Evolutionary conservation across 805 yeast species (phyloP).

Genomic region (Metschnikowia lochheadii): DNA sequence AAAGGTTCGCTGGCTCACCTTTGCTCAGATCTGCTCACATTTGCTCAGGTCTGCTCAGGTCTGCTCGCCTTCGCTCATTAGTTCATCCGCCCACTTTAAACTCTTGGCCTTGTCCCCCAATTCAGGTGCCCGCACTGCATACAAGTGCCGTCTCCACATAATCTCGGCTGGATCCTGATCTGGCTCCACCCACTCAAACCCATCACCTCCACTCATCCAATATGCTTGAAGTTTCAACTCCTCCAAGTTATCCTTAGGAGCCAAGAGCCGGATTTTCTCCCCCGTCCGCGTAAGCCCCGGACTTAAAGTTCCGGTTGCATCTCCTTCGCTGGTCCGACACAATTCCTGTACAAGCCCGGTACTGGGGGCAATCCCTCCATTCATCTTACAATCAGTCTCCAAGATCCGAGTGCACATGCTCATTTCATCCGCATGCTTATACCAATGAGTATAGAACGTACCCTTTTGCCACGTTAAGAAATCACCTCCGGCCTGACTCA

Average conservation of each 20-base stretch:
- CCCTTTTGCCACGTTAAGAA: conserved; percentile 61
- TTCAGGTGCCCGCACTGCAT: conserved; percentile 17
- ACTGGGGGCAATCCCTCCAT: conserved; percentile 33
- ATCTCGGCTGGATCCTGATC: conserved; percentile 38
- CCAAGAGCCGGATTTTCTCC: conserved; percentile 35
- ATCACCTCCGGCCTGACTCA: conserved; percentile 47
- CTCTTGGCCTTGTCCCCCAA: conserved; percentile 14
- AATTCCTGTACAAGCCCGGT: conserved; percentile 35
- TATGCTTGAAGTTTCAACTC: conserved; percentile 73
- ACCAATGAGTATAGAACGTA: conserved; percentile 61
- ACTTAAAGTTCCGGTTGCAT: conserved; percentile 23
- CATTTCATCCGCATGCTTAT: conserved; percentile 62
- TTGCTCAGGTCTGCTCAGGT: too few species aligned
- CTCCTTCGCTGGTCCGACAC: conserved; percentile 29
- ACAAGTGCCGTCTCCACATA: conserved; percentile 34
- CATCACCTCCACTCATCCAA: conserved; percentile 64
- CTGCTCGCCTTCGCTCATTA: conserved; percentile 9
- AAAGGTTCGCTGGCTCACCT: too few species aligned
- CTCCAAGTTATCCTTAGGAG: conserved; percentile 44
- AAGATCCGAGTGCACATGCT: conserved; percentile 60
- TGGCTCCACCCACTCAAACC: conserved; percentile 22
- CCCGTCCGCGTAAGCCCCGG: conserved; percentile 38
- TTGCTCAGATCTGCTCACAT: too few species aligned
- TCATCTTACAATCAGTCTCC: conserved; percentile 57
- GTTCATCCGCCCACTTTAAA: conserved; percentile 40